Evolutionary conservation across 192 early-diverging fungal species (phyloP).

Genomic region (Podila verticillata): DNA sequence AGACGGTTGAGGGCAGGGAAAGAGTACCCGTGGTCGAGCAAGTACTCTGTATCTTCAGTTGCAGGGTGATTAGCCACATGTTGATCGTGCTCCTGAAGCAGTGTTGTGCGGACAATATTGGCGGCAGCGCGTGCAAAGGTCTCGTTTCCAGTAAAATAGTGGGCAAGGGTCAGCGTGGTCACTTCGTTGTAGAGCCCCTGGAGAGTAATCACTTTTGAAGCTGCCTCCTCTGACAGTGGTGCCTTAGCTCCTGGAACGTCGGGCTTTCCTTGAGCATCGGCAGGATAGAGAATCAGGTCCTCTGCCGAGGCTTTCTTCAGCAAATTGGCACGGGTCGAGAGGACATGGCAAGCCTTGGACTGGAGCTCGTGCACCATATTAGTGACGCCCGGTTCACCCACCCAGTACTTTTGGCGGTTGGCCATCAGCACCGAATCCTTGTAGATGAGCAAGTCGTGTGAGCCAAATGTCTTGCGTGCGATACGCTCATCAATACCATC

Average conservation of each 20-base stretch:
- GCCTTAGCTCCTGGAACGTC: conserved; percentile 15
- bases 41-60: conserved; percentile 58
- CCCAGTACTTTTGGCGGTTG: conserved; percentile 63
- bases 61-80: conserved; percentile 49
- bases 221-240: conserved; percentile 21
- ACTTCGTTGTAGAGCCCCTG: conserved; percentile 60
- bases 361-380: conserved; percentile 51
- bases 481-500: conserved; percentile 68
- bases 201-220: conserved; percentile 35
- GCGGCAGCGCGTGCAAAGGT: conserved; percentile 63
- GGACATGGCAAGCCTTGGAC: conserved; percentile 33
- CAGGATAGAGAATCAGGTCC: conserved; percentile 34
- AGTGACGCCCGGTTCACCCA: conserved; percentile 55
- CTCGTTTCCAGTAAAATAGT: conserved; percentile 63
- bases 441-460: conserved; percentile 58
- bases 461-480: conserved; percentile 58
- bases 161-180: conserved; percentile 61
- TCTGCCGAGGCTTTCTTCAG: conserved; percentile 44
- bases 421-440: conserved; percentile 58
- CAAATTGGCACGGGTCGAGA: conserved; percentile 20
- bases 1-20: conserved; percentile 65
- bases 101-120: conserved; percentile 61
- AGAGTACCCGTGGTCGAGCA: conserved; percentile 70
- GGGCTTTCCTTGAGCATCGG: conserved; percentile 25
- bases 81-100: conserved; percentile 63